These are phyloP conservation scores for Russula compacta DNA, from an alignment of 768 basidiomycete species.

Conservation along the genomic window DNA sequence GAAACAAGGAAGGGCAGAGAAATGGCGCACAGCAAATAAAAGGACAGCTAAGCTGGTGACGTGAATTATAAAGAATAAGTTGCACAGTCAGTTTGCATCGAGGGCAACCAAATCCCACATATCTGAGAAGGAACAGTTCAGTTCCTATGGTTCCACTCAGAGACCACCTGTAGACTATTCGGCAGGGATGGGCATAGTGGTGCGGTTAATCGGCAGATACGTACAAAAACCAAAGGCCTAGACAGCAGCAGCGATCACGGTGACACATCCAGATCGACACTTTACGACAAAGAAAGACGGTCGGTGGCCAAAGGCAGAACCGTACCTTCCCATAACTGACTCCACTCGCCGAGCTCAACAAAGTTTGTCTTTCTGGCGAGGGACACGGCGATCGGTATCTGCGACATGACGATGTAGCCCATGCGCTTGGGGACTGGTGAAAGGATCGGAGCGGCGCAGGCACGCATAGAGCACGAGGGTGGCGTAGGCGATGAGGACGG, in stretches of 20 bases:
- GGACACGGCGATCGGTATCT: conserved; percentile 36
- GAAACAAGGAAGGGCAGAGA: not conserved
- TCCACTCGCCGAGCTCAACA: conserved; percentile 32
- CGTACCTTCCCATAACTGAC: conserved; percentile 41
- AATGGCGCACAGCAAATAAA: conserved; percentile 26
- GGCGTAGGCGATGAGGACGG: conserved; percentile 30
- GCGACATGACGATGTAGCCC: conserved; percentile 34
- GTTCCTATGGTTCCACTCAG: not conserved
- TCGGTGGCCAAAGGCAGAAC: not conserved
- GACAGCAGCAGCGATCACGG: conserved; percentile 34
- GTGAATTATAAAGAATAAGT: conserved; percentile 37
- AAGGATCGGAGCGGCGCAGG: conserved; percentile 29
- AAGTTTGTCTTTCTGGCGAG: conserved; percentile 44
- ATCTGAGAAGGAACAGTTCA: not conserved
- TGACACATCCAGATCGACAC: conserved; percentile 23
- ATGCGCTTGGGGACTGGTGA: conserved; percentile 27
- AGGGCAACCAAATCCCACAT: conserved; percentile 30
- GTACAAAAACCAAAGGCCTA: conserved; percentile 37
- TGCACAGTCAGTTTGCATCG: conserved; percentile 32
- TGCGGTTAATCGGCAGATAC: conserved; percentile 8
- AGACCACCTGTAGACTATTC: conserved; percentile 8
- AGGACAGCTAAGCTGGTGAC: conserved; percentile 33
- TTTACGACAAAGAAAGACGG: not conserved
- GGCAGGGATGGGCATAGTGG: not conserved
- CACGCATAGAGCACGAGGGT: conserved; percentile 30